phyloP scores from a whole-genome alignment of 1,284 basidiomycete species.

The Pisolithus thermaeus region DNA sequence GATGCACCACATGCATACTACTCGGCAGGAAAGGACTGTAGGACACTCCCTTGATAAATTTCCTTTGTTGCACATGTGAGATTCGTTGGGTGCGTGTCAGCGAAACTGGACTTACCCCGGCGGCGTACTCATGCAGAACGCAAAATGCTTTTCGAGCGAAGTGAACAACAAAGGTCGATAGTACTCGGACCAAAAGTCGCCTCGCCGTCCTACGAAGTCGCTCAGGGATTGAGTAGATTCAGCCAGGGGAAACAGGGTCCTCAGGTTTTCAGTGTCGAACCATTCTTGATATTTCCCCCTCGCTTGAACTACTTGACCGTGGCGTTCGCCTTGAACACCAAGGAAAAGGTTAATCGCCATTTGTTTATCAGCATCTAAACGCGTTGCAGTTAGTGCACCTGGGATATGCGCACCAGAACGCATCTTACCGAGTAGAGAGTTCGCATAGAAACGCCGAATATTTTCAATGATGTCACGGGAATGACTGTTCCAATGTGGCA shows the following conservation, averaged over 20 bases:
- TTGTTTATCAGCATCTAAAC: slow-evolving; percentile 92
- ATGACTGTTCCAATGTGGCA: slow-evolving; percentile 97
- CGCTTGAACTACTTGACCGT: slow-evolving; percentile 35
- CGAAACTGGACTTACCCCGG: slow-evolving; percentile 52
- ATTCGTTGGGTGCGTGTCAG: not conserved
- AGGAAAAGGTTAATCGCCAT: slow-evolving; percentile 96
- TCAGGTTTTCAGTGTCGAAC: slow-evolving; percentile 71
- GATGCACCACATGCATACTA: slow-evolving; percentile 30
- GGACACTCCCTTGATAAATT: slow-evolving; percentile 59
- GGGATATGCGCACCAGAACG: not conserved
- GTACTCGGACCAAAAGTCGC: slow-evolving; percentile 87
- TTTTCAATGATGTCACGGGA: slow-evolving; percentile 97
- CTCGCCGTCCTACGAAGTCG: slow-evolving; percentile 52
- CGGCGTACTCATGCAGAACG: slow-evolving; percentile 82
- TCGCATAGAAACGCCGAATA: slow-evolving; percentile 92
- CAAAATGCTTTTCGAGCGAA: slow-evolving; percentile 77
- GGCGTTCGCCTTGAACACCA: slow-evolving; percentile 65
- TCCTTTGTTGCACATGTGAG: slow-evolving; percentile 36
- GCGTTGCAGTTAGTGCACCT: not conserved
- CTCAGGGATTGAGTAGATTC: slow-evolving; percentile 51
- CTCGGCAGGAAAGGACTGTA: slow-evolving; percentile 70
- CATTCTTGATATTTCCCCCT: slow-evolving; percentile 74
- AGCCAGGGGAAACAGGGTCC: slow-evolving; percentile 52
- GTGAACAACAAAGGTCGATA: slow-evolving; percentile 85
- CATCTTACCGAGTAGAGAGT: slow-evolving; percentile 75